phyloP scores from a whole-genome alignment of 2,329 filamentous ascomycete genomes.

The Exophiala sp. region DNA sequence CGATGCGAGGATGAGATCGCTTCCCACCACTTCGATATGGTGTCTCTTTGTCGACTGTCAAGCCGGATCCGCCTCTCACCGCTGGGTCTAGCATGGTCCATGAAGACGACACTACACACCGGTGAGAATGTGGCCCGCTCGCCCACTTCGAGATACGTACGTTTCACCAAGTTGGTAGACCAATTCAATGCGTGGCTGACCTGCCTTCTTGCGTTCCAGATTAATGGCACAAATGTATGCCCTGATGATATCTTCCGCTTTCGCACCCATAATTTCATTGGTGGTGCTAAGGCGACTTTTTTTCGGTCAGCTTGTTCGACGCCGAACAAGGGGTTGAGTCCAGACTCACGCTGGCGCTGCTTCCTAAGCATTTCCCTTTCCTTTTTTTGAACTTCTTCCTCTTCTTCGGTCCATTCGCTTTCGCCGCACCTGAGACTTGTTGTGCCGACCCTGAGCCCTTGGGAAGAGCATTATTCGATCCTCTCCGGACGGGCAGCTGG shows the following conservation, averaged over 20 bases:
- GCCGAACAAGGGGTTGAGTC: background rate
- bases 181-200: too few relatives aligned
- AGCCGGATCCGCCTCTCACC: too few relatives aligned
- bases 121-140: too few relatives aligned
- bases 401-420: background rate
- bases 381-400: constrained; percentile 16
- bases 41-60: too few relatives aligned
- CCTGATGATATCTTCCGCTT: background rate
- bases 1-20: too few relatives aligned
- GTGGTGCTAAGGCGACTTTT: background rate
- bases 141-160: too few relatives aligned
- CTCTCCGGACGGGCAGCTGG: constrained; percentile 13
- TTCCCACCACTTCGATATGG: too few relatives aligned
- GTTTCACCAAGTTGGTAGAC: too few relatives aligned
- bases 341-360: background rate
- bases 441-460: background rate
- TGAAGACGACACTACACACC: too few relatives aligned
- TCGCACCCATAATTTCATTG: background rate
- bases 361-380: constrained; percentile 5
- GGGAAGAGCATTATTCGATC: constrained; percentile 10
- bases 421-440: background rate
- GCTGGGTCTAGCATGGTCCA: too few relatives aligned
- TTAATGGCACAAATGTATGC: too few relatives aligned
- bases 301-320: constrained; percentile 14
- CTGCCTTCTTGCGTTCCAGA: too few relatives aligned